These are phyloP conservation scores for Magnolia kwangsiensis DNA, from an alignment of 164 flowering plant genomes.

Conservation along the genomic window DNA sequence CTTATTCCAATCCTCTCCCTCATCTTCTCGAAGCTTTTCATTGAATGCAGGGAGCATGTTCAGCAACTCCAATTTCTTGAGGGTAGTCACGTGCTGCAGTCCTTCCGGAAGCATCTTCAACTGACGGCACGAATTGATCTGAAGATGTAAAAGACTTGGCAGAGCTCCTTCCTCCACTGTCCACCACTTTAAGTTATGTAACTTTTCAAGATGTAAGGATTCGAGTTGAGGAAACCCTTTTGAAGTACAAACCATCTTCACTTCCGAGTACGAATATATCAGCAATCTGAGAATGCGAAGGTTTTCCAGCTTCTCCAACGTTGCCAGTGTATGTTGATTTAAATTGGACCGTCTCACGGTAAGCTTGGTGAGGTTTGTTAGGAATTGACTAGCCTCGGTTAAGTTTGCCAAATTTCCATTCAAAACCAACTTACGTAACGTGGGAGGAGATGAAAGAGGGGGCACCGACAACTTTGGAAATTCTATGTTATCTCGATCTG, in stretches of 20 bases:
- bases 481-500: too few species aligned
- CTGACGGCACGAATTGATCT: conserved; percentile 6
- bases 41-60: background rate
- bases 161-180: background rate
- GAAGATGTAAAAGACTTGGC: background rate
- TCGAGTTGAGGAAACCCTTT: background rate
- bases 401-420: too few species aligned
- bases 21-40: background rate
- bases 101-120: conserved; percentile 30
- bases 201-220: background rate
- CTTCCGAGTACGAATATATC: conserved; percentile 1
- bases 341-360: too few species aligned
- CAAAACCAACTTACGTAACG: too few species aligned
- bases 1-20: too few species aligned
- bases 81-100: conserved; percentile 20
- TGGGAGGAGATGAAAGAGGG: too few species aligned
- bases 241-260: background rate
- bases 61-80: background rate
- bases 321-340: too few species aligned
- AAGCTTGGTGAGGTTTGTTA: too few species aligned
- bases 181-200: background rate
- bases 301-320: too few species aligned
- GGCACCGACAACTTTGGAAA: too few species aligned
- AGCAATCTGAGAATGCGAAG: background rate
- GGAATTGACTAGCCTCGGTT: too few species aligned